These are phyloP conservation scores for Fusarium annulatum DNA, from an alignment of 2,329 filamentous ascomycete species.

Conservation along the genomic window DNA sequence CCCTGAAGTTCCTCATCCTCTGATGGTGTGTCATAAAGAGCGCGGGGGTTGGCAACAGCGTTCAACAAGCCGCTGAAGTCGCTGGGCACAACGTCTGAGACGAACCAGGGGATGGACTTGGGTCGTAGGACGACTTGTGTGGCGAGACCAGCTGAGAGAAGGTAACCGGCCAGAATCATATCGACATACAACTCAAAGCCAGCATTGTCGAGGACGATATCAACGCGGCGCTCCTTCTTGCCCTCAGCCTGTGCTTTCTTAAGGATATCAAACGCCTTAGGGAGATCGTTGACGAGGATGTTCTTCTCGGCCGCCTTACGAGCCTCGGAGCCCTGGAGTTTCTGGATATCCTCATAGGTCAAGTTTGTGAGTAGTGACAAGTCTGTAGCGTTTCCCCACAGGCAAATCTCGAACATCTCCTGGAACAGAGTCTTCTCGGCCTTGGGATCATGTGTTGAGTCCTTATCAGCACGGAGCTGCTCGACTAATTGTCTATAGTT, in stretches of 20 bases:
- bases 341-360: slow-evolving; percentile 96
- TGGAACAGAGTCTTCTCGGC: slow-evolving; percentile 83
- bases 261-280: slow-evolving; percentile 75
- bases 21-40: slow-evolving; percentile 81
- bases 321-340: slow-evolving; percentile 89
- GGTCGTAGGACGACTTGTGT: slow-evolving; percentile 90
- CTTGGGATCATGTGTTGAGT: slow-evolving; percentile 67
- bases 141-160: slow-evolving; percentile 85
- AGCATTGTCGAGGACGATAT: slow-evolving; percentile 96
- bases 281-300: slow-evolving; percentile 88
- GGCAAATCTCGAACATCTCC: slow-evolving; percentile 95
- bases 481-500: slow-evolving; percentile 79
- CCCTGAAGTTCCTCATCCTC: slow-evolving; percentile 71
- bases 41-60: slow-evolving; percentile 79
- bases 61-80: slow-evolving; percentile 88
- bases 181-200: slow-evolving; percentile 98
- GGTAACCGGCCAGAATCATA: slow-evolving; percentile 88
- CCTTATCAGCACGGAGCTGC: slow-evolving; percentile 68
- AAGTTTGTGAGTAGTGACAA: slow-evolving; percentile 89
- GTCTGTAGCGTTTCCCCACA: slow-evolving; percentile 98
- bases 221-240: slow-evolving; percentile 79
- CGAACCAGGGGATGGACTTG: slow-evolving; percentile 97
- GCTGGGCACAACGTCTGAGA: slow-evolving; percentile 88
- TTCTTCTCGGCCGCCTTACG: slow-evolving; percentile 90
- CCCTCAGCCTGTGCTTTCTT: slow-evolving; percentile 71